Base-by-base conservation (phyloP, 805 yeast genomes). In the Yarrowia alimentaria region DNA sequence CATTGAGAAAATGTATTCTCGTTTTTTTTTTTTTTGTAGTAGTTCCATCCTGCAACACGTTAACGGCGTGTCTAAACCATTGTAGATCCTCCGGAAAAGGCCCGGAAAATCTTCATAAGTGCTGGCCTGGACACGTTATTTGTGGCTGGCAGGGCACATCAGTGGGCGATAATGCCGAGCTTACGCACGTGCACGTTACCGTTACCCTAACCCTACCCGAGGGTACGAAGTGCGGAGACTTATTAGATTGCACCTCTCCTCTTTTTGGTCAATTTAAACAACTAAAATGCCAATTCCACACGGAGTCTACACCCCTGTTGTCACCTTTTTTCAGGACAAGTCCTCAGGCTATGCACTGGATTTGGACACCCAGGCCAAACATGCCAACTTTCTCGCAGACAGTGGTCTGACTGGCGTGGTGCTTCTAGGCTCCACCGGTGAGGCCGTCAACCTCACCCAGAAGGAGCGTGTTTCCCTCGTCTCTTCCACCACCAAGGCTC, bases 341-440 rank as follows among this genome's bases (percentile, higher is more conserved):
- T 67, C 66, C 28, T 51, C 55, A 12, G 53, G 57, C 18, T 53
- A 54, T 28, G 63, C 74, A 3, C 64, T 76, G 28, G 79, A 76
- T 57, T 60, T 61, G 33, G 77, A 69, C 4, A 60, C 79, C 20
- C 77, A 73, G 59, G 61, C 71, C 42, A 61, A 65, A 37, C 80
- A 76, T 57, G 71, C 78, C 26, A 65, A 68, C 37, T 68, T 58
- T 60, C 64, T 77, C 37, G 61, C 69, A 32, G 58, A 66, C 17
- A 66, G 64, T 53, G 80, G 81, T 8, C 71, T 77, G 52, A 56
- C 61, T 35, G 82, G 82, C 18, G 61, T 73, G 3, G 76, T 75
- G 11, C 57, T 76, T 6, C 66, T 75, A 59, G 81, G 81, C 5
- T 74, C 79, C 26, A 77, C 80, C 12, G 82, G 81, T 29, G 81